Conservation (phyloP, 805 yeast species). For the Debaryomyces hansenii region DNA sequence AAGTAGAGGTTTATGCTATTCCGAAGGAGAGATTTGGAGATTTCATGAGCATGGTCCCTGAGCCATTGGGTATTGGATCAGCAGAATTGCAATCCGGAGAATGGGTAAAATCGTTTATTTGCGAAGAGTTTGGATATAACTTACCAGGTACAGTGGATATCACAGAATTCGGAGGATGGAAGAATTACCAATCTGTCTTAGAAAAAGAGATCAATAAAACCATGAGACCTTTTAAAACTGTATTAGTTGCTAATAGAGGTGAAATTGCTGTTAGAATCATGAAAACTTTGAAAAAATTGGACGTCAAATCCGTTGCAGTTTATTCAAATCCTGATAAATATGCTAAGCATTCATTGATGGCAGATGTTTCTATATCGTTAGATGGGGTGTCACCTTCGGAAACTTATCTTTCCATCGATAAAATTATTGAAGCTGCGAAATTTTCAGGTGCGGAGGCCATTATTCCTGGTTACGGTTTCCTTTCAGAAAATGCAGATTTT, state of each 20-base stretch:
- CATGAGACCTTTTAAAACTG: constrained; percentile 69
- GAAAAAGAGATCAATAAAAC: constrained; percentile 17
- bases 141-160: constrained; percentile 74
- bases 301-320: constrained; percentile 79
- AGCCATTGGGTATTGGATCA: constrained; percentile 93
- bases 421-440: constrained; percentile 84
- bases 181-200: constrained; percentile 51
- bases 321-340: constrained; percentile 90
- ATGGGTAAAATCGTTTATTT: constrained; percentile 89
- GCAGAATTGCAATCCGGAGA: constrained; percentile 80
- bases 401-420: constrained; percentile 83
- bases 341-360: constrained; percentile 79
- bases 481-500: constrained; percentile 95
- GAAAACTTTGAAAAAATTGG: constrained; percentile 77
- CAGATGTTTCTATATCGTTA: constrained; percentile 80
- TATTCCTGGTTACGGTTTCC: constrained; percentile 96
- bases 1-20: constrained; percentile 79
- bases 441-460: constrained; percentile 88
- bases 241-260: constrained; percentile 96
- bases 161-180: constrained; percentile 90
- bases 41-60: constrained; percentile 86
- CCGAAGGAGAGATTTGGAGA: constrained; percentile 78
- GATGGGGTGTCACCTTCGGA: constrained; percentile 86
- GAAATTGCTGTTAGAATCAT: constrained; percentile 96
- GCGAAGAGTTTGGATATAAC: constrained; percentile 86